A percentile compares a stretch with the other conserved stretches of the same genome.
Conservation (phyloP, 306 rosid species). For the Luffa aegyptiaca region DNA sequence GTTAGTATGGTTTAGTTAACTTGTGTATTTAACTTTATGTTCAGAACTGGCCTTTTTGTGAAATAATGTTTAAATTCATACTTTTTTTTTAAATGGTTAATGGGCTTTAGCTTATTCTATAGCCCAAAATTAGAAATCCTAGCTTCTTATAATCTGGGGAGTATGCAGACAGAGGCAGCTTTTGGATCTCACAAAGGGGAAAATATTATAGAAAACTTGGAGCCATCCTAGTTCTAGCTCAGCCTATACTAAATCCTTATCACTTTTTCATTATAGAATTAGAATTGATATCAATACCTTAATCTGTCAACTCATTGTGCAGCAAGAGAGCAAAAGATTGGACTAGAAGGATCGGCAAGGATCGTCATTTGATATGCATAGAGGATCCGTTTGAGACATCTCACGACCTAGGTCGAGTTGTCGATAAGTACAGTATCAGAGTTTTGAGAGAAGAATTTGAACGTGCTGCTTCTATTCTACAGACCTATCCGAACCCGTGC, state of each 20-base stretch:
- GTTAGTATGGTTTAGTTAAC: not conserved
- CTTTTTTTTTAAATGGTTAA: not conserved
- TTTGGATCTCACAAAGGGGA: too few relatives aligned
- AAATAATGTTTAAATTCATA: not conserved
- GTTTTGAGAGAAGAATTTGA: constrained; percentile 93
- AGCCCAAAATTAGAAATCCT: not conserved
- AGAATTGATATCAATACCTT: not conserved
- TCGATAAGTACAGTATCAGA: constrained; percentile 78
- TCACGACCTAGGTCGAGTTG: constrained; percentile 94
- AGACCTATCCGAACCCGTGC: constrained; percentile 66
- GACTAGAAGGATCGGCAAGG: constrained; percentile 92
- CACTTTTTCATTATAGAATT: not conserved
- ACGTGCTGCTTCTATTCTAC: constrained; percentile 83
- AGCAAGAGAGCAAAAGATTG: constrained; percentile 88
- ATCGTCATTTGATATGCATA: constrained; percentile 90
- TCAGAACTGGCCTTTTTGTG: not conserved
- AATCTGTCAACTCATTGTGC: constrained; percentile 13
- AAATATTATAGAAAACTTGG: too few relatives aligned
- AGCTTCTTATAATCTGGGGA: not conserved
- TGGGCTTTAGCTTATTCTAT: not conserved
- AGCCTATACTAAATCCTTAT: not conserved
- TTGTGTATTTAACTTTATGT: not conserved
- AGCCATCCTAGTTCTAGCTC: too few relatives aligned
- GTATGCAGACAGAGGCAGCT: not conserved
- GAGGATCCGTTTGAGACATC: constrained; percentile 93